Percentiles rank a stretch among this genome's conserved stretches.
Conservation (phyloP, 129 eudicot genomes). For the Helichrysum umbraculigerum region DNA sequence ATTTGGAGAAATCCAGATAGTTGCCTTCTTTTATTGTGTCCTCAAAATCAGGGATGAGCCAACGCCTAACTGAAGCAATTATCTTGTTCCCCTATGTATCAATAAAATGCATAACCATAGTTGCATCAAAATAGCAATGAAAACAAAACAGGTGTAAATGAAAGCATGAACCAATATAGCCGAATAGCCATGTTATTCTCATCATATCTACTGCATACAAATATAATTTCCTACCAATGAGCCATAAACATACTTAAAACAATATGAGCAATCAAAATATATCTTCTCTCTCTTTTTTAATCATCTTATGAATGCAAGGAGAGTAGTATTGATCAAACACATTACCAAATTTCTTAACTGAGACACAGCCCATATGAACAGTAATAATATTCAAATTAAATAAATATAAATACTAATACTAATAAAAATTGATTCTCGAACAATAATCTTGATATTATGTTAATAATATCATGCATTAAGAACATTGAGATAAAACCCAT, state of each 20-base stretch:
- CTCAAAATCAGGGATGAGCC: too few species aligned
- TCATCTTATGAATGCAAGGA: background rate
- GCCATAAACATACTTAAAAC: constrained; percentile 4
- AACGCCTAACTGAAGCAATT: too few species aligned
- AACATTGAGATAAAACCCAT: background rate
- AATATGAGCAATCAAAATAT: constrained; percentile 1
- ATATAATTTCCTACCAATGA: background rate
- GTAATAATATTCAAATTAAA: background rate
- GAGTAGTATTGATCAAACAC: background rate
- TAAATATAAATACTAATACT: too few species aligned
- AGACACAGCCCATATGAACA: background rate
- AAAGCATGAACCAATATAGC: too few species aligned
- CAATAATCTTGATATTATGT: too few species aligned
- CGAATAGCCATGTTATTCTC: background rate
- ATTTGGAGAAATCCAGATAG: too few species aligned
- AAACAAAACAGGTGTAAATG: too few species aligned
- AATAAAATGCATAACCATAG: too few species aligned
- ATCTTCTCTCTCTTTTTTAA: background rate
- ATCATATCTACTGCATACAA: background rate
- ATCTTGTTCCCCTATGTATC: too few species aligned
- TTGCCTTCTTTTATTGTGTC: too few species aligned
- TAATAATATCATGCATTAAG: background rate
- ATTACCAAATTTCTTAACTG: background rate
- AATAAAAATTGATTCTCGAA: background rate
- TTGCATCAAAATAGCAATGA: too few species aligned